phyloP scores from a whole-genome alignment of 1,284 basidiomycete genomes.

The Pseudozyma pruni region DNA sequence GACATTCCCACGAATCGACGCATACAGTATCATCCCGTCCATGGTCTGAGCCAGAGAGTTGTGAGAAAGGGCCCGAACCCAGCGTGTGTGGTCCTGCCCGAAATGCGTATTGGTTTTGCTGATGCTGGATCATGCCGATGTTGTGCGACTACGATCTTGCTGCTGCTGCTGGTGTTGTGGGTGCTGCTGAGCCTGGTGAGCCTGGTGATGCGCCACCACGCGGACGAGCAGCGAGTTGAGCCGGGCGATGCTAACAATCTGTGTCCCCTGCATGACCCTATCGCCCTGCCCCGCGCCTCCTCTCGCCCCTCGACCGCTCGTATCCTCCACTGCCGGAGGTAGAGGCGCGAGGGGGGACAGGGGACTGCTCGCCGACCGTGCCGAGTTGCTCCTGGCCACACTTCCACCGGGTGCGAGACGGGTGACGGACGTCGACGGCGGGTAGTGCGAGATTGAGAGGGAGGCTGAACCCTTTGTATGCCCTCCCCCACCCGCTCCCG shows the following conservation, averaged over 20 bases:
- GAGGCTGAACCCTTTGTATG: conserved; percentile 34
- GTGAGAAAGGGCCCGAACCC: too few species aligned
- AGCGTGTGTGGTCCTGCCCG: not conserved
- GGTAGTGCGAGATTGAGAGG: conserved; percentile 19
- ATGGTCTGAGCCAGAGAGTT: too few species aligned
- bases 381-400: conserved; percentile 25
- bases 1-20: too few species aligned
- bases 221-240: conserved; percentile 42
- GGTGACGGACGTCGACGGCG: conserved; percentile 2
- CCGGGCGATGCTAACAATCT: conserved; percentile 30
- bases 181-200: conserved; percentile 2
- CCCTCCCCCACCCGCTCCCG: not conserved
- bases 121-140: too few species aligned
- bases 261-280: conserved; percentile 17
- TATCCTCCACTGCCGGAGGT: not conserved
- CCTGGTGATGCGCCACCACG: conserved; percentile 20
- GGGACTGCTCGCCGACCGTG: not conserved
- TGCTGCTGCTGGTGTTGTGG: not conserved
- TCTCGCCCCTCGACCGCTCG: not conserved
- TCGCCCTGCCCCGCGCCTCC: not conserved
- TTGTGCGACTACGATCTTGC: not conserved
- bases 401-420: not conserved
- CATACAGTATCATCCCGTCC: too few species aligned
- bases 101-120: too few species aligned
- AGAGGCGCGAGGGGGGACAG: not conserved